Evolutionary conservation across 2,329 filamentous ascomycete genomes (phyloP), one percentile per base, ranked within the genome.

Genomic region (Exophiala xenobiotica): DNA sequence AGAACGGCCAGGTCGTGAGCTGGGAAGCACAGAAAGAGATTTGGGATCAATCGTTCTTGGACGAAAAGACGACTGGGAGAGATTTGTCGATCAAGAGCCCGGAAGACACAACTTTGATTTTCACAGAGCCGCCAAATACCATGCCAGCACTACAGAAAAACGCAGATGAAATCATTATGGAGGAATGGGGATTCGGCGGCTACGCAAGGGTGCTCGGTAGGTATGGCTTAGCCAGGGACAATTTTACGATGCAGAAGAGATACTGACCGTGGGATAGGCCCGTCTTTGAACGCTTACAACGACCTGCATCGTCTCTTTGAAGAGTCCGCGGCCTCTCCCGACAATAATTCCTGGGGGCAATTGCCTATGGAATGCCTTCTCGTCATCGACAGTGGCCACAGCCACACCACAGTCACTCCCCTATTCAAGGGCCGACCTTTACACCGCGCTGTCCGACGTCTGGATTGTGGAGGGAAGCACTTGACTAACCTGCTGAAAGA

Each of bases 11-110:
- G 65, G 78, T 97, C 43, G 91, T 97, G 55, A 96, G 92, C 66
- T 99, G 93, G 93, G 93, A 99, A 70, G 86, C 87, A 0, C 83
- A 99, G 73, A 92, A 89, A 70, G 91, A 93, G 65, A 89, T 99
- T 45, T 99, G 93, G 93, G 90, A 96, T 64, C 83, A 86, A 61
- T 85, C 91, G 54, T 88, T 97, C 64, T 85, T 95, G 62, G 83
- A 87, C 60, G 74, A 79, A 51, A 81, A 81, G 59, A 82, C 82
- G n/a, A 76, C 78, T 22, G 72, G 83, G 61, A 79, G 76, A 62
- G 70, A 59, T 71, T 63, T 65, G 63, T 66, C 62, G 45, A 58
- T 62, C 24, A 67, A 65, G 45, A 85, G 95, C 61, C 88, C 92
- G 0, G 75, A 79, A 46, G 85, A 92, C 49, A 93, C 90, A n/a